These are phyloP conservation scores for Lomentospora prolificans DNA, from an alignment of 2,329 filamentous ascomycete genomes.

Conservation along the genomic window DNA sequence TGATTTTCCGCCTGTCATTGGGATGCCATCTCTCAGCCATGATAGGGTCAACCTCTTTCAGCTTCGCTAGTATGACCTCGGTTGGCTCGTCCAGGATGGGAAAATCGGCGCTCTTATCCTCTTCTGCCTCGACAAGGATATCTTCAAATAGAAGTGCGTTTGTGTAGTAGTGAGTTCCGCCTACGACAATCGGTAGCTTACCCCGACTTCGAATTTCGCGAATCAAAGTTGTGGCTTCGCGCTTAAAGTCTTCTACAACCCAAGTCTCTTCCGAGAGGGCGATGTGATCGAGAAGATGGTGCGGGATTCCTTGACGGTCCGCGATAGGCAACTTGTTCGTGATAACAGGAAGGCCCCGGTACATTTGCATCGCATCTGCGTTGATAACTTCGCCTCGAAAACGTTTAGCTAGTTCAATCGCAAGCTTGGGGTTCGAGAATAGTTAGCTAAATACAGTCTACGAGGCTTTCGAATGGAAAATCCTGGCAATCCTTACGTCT, in stretches of 20 bases:
- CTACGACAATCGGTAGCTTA: slow-evolving; percentile 80
- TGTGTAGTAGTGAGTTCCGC: slow-evolving; percentile 92
- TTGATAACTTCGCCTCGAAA: slow-evolving; percentile 95
- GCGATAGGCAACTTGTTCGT: slow-evolving; percentile 79
- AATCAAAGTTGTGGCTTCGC: slow-evolving; percentile 59
- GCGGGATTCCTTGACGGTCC: slow-evolving; percentile 71
- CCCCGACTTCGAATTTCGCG: slow-evolving; percentile 68
- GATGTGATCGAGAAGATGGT: slow-evolving; percentile 79
- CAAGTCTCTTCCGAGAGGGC: slow-evolving; percentile 68
- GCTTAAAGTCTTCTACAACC: slow-evolving; percentile 70
- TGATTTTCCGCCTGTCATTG: slow-evolving; percentile 82
- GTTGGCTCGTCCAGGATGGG: slow-evolving; percentile 65
- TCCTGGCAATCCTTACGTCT: slow-evolving; percentile 46
- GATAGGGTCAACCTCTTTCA: slow-evolving; percentile 72
- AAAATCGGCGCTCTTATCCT: slow-evolving; percentile 33
- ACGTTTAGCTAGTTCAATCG: slow-evolving; percentile 71
- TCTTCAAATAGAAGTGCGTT: slow-evolving; percentile 80
- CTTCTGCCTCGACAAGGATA: slow-evolving; percentile 36
- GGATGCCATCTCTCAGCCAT: slow-evolving; percentile 95
- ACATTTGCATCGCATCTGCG: slow-evolving; percentile 96
- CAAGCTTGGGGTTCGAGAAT: slow-evolving; percentile 50
- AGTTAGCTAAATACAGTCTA: background rate
- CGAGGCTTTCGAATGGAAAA: background rate
- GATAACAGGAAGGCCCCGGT: slow-evolving; percentile 81
- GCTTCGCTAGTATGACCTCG: slow-evolving; percentile 59